Percentiles rank a stretch among this genome's conserved stretches.
Evolutionary conservation across 768 basidiomycete species (phyloP).

Genomic region (Exidia glandulosa): DNA sequence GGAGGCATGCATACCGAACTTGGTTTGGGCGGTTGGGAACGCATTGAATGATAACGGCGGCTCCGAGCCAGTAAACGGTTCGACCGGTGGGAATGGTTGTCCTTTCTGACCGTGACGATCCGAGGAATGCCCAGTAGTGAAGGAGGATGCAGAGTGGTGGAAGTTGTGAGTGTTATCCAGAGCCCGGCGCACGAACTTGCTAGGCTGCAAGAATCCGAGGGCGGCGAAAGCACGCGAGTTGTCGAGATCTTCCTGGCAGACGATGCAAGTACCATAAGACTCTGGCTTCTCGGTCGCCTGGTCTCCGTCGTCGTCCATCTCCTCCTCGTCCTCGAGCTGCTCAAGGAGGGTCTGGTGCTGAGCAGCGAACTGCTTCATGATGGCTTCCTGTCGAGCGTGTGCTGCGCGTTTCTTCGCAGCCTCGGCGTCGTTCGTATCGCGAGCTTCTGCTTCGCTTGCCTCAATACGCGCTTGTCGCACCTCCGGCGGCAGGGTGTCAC

Average conservation of each 20-base stretch:
- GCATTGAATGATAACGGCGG: constrained; percentile 48
- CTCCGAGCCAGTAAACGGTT: constrained; percentile 3
- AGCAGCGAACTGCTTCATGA: constrained; percentile 92
- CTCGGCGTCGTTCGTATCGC: constrained; percentile 36
- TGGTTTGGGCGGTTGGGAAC: constrained; percentile 57
- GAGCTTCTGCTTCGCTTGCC: constrained; percentile 22
- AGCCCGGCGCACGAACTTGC: constrained; percentile 68
- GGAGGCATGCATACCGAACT: constrained; percentile 78
- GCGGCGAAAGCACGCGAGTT: constrained; percentile 65
- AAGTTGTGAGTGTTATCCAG: constrained; percentile 51
- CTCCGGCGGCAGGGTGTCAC: constrained; percentile 42
- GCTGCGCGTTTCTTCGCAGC: constrained; percentile 75
- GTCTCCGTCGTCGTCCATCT: constrained; percentile 49
- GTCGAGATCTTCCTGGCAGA: constrained; percentile 91
- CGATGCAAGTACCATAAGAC: constrained; percentile 89
- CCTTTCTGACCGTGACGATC: neutral
- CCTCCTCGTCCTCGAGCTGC: constrained; percentile 59
- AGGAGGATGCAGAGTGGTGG: constrained; percentile 41
- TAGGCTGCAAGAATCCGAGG: constrained; percentile 80
- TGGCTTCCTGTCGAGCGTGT: constrained; percentile 81
- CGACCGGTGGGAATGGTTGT: neutral
- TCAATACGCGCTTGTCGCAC: constrained; percentile 40
- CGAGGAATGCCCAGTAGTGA: constrained; percentile 9
- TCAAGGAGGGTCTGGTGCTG: constrained; percentile 81
- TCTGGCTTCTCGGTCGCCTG: constrained; percentile 32